Conservation (phyloP, 768 basidiomycete genomes). For the Mycena galopus region DNA sequence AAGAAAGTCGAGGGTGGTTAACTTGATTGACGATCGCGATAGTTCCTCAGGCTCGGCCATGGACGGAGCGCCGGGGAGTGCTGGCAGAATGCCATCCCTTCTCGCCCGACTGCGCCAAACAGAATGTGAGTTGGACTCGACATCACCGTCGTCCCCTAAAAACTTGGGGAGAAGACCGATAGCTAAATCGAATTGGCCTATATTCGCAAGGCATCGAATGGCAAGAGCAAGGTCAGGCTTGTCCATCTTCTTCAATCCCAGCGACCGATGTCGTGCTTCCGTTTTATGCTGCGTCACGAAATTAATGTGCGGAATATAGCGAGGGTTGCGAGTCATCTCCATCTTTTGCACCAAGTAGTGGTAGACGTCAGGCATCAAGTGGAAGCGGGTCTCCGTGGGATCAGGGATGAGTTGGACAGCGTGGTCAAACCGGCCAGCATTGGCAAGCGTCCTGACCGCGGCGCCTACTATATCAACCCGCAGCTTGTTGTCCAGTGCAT, state of each 20-base stretch:
- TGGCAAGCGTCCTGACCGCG: conserved; percentile 57
- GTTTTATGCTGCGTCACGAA: conserved; percentile 28
- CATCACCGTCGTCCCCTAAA: not conserved
- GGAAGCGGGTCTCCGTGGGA: conserved; percentile 43
- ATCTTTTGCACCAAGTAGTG: conserved; percentile 47
- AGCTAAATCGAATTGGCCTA: conserved; percentile 14
- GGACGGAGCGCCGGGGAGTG: no score
- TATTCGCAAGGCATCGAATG: conserved; percentile 27
- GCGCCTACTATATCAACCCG: conserved; percentile 42
- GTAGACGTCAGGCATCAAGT: conserved; percentile 54
- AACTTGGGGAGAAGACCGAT: conserved; percentile 25
- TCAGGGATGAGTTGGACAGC: conserved; percentile 63
- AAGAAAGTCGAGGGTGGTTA: conserved; percentile 11
- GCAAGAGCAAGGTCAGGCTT: not conserved
- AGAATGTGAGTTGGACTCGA: no score
- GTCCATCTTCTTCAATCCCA: conserved; percentile 16
- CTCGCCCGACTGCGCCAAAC: no score
- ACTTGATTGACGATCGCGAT: no score
- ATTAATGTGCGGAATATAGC: conserved; percentile 20
- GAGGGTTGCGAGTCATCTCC: conserved; percentile 20
- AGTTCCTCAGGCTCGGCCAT: no score
- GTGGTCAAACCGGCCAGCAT: conserved; percentile 51
- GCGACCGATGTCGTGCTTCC: not conserved
- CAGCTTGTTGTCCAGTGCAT: conserved; percentile 22
- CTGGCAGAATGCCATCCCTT: no score